Percentiles rank a stretch among this genome's conserved stretches.
These are phyloP conservation scores for Theobroma grandiflorum DNA, from an alignment of 441 rosid species.

Conservation along the genomic window DNA sequence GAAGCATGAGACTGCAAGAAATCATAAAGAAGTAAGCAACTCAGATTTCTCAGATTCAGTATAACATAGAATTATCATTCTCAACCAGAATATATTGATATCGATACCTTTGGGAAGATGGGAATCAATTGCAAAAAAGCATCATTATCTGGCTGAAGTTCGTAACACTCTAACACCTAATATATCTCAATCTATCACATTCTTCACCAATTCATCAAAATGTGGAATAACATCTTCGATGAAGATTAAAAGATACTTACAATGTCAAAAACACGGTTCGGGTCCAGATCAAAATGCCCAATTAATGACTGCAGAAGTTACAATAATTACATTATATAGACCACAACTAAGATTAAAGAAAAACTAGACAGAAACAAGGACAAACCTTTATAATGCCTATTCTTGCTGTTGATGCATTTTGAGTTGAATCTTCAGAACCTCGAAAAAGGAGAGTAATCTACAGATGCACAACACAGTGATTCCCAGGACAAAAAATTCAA, in stretches of 20 bases:
- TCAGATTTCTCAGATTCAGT: neutral
- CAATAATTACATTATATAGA: constrained; percentile 38
- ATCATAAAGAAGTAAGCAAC: constrained; percentile 34
- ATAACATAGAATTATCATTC: constrained; percentile 7
- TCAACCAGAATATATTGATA: constrained; percentile 18
- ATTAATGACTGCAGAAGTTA: constrained; percentile 85
- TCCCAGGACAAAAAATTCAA: neutral
- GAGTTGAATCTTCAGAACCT: constrained; percentile 74
- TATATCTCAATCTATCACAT: constrained; percentile 22
- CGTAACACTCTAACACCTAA: constrained; percentile 98
- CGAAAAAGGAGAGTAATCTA: constrained; percentile 96
- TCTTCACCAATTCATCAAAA: constrained; percentile 2
- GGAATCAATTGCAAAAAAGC: constrained; percentile 92
- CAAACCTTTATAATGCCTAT: constrained; percentile 97
- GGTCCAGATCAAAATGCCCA: constrained; percentile 99
- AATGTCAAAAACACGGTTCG: constrained; percentile 99
- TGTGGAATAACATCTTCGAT: neutral
- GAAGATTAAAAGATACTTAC: constrained; percentile 58
- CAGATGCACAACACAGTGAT: constrained; percentile 23
- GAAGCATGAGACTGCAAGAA: constrained; percentile 98
- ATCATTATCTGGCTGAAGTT: constrained; percentile 81
- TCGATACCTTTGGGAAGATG: constrained; percentile 91
- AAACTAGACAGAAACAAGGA: constrained; percentile 26
- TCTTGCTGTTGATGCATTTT: constrained; percentile 76
- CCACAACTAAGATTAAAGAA: constrained; percentile 26